A percentile compares a stretch with the other conserved stretches of the same genome.
phyloP scores from a whole-genome alignment of 352 stramenopile genomes.

The Pythium brachiatum region DNA sequence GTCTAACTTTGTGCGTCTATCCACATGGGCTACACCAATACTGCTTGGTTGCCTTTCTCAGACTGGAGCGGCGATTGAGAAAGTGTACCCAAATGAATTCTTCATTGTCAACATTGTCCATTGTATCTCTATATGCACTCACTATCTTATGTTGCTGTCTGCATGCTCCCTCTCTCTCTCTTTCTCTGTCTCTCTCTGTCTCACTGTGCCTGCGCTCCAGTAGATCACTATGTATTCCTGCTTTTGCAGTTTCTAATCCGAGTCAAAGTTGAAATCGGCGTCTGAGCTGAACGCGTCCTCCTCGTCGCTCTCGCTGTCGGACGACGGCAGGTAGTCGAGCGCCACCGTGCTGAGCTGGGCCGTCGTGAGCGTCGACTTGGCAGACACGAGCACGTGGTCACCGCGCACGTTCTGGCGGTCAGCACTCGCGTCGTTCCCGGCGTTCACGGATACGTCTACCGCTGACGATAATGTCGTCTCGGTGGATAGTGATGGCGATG shows the following conservation, averaged over 20 bases:
- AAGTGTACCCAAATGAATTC: background rate
- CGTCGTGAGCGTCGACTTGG: conserved; percentile 14
- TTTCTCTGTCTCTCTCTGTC: background rate
- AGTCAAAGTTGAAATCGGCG: conserved; percentile 27
- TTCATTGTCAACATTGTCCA: background rate
- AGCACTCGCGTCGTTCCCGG: background rate
- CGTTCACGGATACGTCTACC: background rate
- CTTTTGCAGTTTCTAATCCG: conserved; percentile 2
- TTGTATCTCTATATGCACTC: background rate
- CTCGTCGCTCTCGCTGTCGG: conserved; percentile 23
- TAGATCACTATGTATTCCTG: background rate
- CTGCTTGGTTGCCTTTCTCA: background rate
- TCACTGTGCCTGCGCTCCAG: background rate
- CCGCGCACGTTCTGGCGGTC: conserved; percentile 13
- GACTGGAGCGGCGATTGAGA: background rate
- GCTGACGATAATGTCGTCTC: background rate
- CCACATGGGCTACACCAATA: background rate
- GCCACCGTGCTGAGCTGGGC: conserved; percentile 17
- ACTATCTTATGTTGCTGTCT: conserved; percentile 1
- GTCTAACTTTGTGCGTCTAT: background rate
- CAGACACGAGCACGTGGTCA: conserved; percentile 13
- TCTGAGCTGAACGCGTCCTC: conserved; percentile 15
- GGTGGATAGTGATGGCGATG: background rate
- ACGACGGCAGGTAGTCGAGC: conserved; percentile 21
- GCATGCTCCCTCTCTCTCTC: background rate